A percentile compares a stretch with the other conserved stretches of the same genome.
These are phyloP conservation scores for Coleophoma eucalyptorum DNA, from an alignment of 2,329 filamentous ascomycete species.

Conservation along the genomic window DNA sequence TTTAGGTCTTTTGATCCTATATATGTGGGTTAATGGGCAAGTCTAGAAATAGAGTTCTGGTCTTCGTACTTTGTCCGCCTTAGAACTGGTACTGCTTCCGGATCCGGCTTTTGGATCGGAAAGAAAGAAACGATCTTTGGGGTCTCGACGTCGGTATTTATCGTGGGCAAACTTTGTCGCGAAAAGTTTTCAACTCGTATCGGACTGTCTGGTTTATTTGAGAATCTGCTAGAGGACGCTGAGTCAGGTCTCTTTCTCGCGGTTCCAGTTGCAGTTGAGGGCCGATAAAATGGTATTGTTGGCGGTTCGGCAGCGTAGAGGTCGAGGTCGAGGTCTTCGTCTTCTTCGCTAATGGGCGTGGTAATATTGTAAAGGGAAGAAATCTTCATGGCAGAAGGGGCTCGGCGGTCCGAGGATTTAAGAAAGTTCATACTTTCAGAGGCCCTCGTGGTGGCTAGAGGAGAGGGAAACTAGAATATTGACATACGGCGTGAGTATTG, in stretches of 20 bases:
- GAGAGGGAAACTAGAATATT: background rate
- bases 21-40: background rate
- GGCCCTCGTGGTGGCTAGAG: background rate
- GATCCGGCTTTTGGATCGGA: background rate
- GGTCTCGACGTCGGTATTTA: background rate
- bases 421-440: background rate
- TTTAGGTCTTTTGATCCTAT: background rate
- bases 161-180: background rate
- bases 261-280: background rate
- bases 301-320: background rate
- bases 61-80: too few species aligned
- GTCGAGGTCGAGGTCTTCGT: background rate
- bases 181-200: background rate
- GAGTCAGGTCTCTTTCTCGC: background rate
- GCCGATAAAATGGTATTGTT: background rate
- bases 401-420: background rate
- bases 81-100: background rate
- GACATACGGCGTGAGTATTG: background rate
- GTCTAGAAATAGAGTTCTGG: background rate
- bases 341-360: background rate
- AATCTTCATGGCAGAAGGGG: background rate
- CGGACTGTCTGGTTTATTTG: background rate
- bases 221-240: background rate
- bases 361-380: background rate
- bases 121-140: background rate